Percentiles rank a stretch among this genome's conserved stretches.
These are phyloP conservation scores for Tetrahymena elliotti DNA, from an alignment of 73 alveolate species.

Conservation along the genomic window DNA sequence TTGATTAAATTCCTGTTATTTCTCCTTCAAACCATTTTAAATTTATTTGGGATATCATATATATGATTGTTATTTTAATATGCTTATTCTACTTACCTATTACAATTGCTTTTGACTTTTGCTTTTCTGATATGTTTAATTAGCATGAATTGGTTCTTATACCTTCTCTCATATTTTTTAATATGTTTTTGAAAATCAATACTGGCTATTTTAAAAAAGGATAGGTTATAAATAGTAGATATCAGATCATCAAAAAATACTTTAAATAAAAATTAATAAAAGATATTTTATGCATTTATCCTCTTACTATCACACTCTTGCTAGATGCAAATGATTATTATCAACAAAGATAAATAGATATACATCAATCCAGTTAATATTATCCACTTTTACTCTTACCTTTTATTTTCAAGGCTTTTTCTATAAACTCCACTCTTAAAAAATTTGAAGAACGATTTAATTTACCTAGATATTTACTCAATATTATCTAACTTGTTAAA, in stretches of 20 bases:
- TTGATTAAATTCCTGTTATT: neutral
- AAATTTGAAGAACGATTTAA: neutral
- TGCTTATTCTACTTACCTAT: neutral
- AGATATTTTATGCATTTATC: neutral
- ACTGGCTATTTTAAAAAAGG: neutral
- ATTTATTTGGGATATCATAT: neutral
- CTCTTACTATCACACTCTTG: neutral
- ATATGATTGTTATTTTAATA: neutral
- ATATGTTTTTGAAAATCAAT: neutral
- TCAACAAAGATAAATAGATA: no score
- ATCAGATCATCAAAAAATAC: neutral
- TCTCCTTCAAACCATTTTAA: neutral
- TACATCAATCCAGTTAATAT: neutral
- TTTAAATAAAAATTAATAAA: neutral
- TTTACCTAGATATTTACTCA: neutral
- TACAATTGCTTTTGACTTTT: neutral
- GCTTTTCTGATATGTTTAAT: neutral
- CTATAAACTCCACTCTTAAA: neutral
- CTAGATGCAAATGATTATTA: neutral
- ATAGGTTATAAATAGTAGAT: neutral
- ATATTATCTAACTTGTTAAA: constrained; percentile 8
- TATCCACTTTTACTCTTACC: neutral
- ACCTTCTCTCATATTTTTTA: neutral
- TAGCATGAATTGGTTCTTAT: neutral
- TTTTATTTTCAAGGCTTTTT: neutral